Base-by-base conservation (phyloP, 805 yeast species). In the Blastobotrys chiropterorum region DNA sequence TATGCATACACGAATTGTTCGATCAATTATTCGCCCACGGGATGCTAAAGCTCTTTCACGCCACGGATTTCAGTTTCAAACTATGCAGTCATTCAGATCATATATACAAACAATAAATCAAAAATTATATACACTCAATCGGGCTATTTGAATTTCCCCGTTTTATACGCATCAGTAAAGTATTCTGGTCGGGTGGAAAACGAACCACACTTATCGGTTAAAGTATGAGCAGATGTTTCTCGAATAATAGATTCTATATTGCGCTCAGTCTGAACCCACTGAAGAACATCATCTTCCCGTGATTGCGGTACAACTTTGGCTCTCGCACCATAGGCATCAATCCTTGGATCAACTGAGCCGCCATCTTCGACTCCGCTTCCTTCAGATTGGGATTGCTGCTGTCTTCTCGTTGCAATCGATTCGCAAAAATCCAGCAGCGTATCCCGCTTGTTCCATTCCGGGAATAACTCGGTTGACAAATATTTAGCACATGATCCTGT, bases 271-370 rank as follows among this genome's bases (percentile, higher is more conserved):
- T 39, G n/a, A 3, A 59, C 58, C 59, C 60, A 56, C n/a, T 34
- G 41, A 16, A 42, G 46, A 14, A 57, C 52, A 3, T 21, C 38
- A 26, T 51, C 56, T 44, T 56, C 59, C 16, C 51, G 34, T 8
- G 46, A n/a, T 1, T 40, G 38, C 51, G 21, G 52, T 44, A 4
- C n/a, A 20, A 8, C 40, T 31, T 5, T 49, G 46, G 57, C 60
- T 34, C 62, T 38, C 2, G 62, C 61, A 13, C 61, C 54, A 31
- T 59, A 59, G 8, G 63, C 56, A 53, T 59, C 63, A 21, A 57
- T 40, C 13, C 62, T 46, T 1, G 61, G 59, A 44, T 58, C 60
- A 11, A 49, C 46, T 17, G 20, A 30, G 16, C 38, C 30, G 4
- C 51, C 48, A 22, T 15, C 17, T 6, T 30, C 50, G 13, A 15